Percentiles rank a stretch among this genome's conserved stretches.
These are phyloP conservation scores for Plectosphaerella cucumerina DNA, from an alignment of 2,329 filamentous ascomycete genomes.

Conservation along the genomic window DNA sequence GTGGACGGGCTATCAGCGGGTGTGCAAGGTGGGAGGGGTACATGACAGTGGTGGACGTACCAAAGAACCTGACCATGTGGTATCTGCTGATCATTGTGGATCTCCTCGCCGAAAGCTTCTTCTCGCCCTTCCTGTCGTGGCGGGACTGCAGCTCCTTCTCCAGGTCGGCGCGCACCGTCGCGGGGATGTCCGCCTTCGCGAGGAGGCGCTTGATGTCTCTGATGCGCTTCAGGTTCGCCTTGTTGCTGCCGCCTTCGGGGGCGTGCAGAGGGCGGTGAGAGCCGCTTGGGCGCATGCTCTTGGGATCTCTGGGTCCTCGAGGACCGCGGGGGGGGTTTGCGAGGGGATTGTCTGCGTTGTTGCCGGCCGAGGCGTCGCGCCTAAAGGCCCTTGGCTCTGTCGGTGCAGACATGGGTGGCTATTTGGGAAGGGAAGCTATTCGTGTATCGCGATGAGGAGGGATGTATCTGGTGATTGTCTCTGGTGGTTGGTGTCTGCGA, in stretches of 20 bases:
- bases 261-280: conserved; percentile 9
- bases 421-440: too few relatives aligned
- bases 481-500: too few relatives aligned
- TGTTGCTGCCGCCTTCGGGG: conserved; percentile 40
- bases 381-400: too few relatives aligned
- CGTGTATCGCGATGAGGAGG: too few relatives aligned
- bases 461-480: too few relatives aligned
- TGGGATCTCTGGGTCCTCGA: conserved; percentile 11
- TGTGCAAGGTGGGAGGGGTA: not conserved
- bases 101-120: conserved; percentile 56
- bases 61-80: conserved; percentile 82
- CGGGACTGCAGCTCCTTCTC: conserved; percentile 68
- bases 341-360: not conserved
- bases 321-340: not conserved
- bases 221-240: conserved; percentile 66
- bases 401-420: too few relatives aligned
- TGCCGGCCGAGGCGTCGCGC: too few relatives aligned
- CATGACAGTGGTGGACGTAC: conserved; percentile 36
- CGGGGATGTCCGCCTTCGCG: conserved; percentile 58
- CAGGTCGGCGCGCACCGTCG: conserved; percentile 62
- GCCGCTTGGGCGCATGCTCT: conserved; percentile 11
- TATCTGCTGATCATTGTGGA: conserved; percentile 72
- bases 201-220: conserved; percentile 66
- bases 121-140: conserved; percentile 57
- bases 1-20: conserved; percentile 9